Conservation (phyloP, 2,329 filamentous ascomycete species). For the Botryosphaeria dothidea region DNA sequence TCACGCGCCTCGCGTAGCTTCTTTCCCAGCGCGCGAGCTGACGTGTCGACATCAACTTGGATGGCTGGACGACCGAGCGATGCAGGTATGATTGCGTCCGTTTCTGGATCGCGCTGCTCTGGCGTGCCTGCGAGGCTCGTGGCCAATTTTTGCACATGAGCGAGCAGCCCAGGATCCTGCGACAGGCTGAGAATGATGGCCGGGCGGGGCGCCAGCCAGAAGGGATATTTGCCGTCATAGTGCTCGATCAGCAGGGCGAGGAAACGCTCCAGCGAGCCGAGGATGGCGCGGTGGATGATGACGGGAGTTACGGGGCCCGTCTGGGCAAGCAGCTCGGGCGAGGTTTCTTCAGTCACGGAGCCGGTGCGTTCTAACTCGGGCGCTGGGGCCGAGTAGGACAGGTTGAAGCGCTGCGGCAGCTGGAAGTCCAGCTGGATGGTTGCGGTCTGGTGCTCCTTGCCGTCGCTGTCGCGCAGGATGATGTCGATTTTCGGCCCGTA, state of each 20-base stretch:
- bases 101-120: constrained; percentile 20
- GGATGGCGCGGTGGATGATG: constrained; percentile 80
- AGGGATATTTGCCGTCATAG: constrained; percentile 78
- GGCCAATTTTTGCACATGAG: constrained; percentile 46
- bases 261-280: constrained; percentile 81
- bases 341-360: not conserved
- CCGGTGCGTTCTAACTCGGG: constrained; percentile 56
- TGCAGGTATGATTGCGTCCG: constrained; percentile 39
- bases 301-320: constrained; percentile 64
- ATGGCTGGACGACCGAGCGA: constrained; percentile 57
- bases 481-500: constrained; percentile 94
- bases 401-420: constrained; percentile 75
- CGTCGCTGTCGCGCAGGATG: constrained; percentile 70
- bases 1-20: constrained; percentile 73
- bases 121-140: constrained; percentile 32
- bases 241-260: constrained; percentile 85
- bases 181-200: constrained; percentile 69
- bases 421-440: constrained; percentile 92
- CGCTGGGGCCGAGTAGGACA: constrained; percentile 72
- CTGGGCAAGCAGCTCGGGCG: constrained; percentile 25
- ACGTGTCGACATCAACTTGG: constrained; percentile 69
- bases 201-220: constrained; percentile 84
- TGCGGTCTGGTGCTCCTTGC: constrained; percentile 85
- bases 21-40: constrained; percentile 61
- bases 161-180: constrained; percentile 60